Evolutionary conservation across 108 stramenopile species (phyloP).

Genomic region (Conticribra guillardii): DNA sequence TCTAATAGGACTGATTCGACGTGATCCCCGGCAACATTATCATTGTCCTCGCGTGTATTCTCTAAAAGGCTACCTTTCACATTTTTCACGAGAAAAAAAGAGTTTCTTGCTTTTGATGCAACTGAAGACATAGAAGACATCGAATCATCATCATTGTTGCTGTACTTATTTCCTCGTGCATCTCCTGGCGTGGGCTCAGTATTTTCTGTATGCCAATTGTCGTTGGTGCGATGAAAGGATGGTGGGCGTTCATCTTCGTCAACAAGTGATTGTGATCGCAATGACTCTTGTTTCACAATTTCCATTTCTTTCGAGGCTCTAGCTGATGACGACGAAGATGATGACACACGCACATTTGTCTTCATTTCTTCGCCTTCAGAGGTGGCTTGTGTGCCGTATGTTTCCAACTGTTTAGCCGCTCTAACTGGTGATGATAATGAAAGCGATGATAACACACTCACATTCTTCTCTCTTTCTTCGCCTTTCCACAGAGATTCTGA

Average conservation of each 20-base stretch:
- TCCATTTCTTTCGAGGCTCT: no score
- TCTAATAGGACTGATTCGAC: conserved; percentile 5
- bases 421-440: neutral
- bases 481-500: no score
- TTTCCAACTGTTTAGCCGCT: no score
- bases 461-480: neutral
- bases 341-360: no score
- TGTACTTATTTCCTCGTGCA: no score
- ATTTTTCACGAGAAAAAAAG: conserved; percentile 5
- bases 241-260: neutral
- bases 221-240: no score
- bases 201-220: conserved; percentile 24
- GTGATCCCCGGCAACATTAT: neutral
- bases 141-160: conserved; percentile 25
- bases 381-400: no score
- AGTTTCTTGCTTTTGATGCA: conserved; percentile 38
- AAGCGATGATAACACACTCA: neutral
- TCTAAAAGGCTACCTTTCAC: neutral
- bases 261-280: neutral
- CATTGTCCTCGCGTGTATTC: neutral
- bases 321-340: no score
- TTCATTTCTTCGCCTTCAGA: no score
- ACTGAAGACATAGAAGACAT: conserved; percentile 42
- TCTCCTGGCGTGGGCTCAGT: neutral
- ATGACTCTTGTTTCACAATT: no score